Conservation (phyloP, 129 eudicot genomes). For the Apium graveolens region DNA sequence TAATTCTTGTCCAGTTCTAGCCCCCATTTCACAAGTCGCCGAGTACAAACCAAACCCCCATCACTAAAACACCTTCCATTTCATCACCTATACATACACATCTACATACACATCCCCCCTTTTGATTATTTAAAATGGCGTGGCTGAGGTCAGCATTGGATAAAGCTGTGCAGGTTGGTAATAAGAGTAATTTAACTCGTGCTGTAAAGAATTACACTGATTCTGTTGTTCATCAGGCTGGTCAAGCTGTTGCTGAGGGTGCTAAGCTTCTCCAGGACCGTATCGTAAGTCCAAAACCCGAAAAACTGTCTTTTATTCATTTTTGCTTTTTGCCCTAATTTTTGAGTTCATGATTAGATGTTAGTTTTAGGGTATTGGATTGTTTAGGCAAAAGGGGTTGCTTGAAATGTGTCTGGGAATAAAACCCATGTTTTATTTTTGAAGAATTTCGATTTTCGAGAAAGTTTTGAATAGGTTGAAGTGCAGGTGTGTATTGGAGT, state of each 20-base stretch:
- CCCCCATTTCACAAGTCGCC: not conserved
- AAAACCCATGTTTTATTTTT: not conserved
- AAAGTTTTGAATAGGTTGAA: not conserved
- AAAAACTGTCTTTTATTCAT: not conserved
- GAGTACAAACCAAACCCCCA: not conserved
- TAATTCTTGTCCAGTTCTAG: not conserved
- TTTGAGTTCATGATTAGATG: not conserved
- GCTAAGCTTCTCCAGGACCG: constrained; percentile 83
- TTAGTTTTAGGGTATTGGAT: not conserved
- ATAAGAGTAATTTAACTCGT: constrained; percentile 77
- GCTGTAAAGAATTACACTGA: constrained; percentile 85
- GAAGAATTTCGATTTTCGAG: not conserved
- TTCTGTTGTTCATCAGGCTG: constrained; percentile 83
- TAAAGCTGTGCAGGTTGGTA: constrained; percentile 96
- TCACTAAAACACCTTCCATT: not conserved
- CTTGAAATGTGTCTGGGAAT: not conserved
- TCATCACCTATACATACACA: not conserved
- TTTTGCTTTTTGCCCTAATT: not conserved
- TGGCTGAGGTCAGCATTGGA: constrained; percentile 86
- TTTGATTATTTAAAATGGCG: too few relatives aligned
- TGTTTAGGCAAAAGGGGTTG: not conserved
- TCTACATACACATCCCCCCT: not conserved
- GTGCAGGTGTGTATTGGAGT: not conserved
- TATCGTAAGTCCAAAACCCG: constrained; percentile 33
- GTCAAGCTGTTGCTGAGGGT: constrained; percentile 97